Conservation (phyloP, 441 rosid species). For the Eugenia klotzschiana region DNA sequence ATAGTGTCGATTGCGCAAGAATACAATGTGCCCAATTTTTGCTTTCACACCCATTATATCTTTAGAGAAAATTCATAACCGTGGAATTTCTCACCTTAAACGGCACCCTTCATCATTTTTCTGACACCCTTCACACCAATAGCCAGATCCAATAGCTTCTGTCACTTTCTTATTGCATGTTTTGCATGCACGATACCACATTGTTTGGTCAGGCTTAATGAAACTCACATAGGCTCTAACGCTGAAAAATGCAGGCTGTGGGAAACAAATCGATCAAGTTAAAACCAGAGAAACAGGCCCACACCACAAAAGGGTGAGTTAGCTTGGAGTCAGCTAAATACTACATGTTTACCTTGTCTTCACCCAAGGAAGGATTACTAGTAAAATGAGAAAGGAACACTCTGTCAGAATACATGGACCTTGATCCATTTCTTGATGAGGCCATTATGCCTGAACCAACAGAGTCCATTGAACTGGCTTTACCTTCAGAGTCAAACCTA, state of each 20-base stretch:
- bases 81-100: constrained; percentile 34
- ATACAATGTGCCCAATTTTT: neutral
- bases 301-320: neutral
- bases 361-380: constrained; percentile 51
- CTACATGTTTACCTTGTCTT: constrained; percentile 44
- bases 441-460: constrained; percentile 55
- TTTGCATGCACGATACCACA: constrained; percentile 97
- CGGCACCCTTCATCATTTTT: constrained; percentile 62
- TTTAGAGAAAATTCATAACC: neutral
- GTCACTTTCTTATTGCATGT: constrained; percentile 89
- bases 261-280: neutral
- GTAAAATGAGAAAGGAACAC: constrained; percentile 46
- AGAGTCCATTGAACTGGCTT: constrained; percentile 60
- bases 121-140: constrained; percentile 97
- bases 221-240: constrained; percentile 56
- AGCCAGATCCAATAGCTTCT: constrained; percentile 69
- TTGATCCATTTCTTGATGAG: constrained; percentile 32
- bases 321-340: neutral
- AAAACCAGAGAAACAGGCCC: neutral
- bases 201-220: constrained; percentile 78
- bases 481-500: constrained; percentile 86
- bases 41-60: neutral
- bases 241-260: constrained; percentile 70
- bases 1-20: neutral
- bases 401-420: constrained; percentile 66